phyloP scores from a whole-genome alignment of 768 basidiomycete species.

The Tulasnella sp. region DNA sequence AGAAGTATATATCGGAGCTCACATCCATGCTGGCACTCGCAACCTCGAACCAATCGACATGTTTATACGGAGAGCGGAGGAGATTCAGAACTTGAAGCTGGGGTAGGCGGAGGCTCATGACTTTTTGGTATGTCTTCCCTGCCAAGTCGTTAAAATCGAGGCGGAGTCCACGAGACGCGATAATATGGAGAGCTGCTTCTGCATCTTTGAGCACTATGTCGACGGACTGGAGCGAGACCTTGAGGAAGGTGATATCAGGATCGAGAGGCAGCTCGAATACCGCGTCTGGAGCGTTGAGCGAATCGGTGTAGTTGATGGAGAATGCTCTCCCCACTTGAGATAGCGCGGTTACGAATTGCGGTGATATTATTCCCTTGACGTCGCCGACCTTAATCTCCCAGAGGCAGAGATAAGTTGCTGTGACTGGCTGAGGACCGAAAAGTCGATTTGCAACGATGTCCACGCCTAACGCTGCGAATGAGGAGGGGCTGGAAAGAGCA shows the following conservation, averaged over 20 bases:
- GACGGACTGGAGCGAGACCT: slow-evolving; percentile 52
- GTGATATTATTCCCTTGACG: slow-evolving; percentile 54
- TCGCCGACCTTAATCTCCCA: slow-evolving; percentile 83
- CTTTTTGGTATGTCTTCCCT: slow-evolving; percentile 59
- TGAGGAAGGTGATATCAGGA: slow-evolving; percentile 89
- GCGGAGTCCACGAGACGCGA: slow-evolving; percentile 55
- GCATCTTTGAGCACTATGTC: slow-evolving; percentile 56
- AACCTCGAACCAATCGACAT: slow-evolving; percentile 61
- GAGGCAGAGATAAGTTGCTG: slow-evolving; percentile 82
- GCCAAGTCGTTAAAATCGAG: slow-evolving; percentile 74
- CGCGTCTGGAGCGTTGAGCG: slow-evolving; percentile 72
- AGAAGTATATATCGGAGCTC: slow-evolving; percentile 64
- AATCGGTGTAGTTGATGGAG: slow-evolving; percentile 65
- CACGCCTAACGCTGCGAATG: slow-evolving; percentile 47
- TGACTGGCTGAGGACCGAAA: slow-evolving; percentile 83
- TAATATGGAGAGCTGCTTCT: slow-evolving; percentile 51
- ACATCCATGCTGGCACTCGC: slow-evolving; percentile 51
- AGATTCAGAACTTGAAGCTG: slow-evolving; percentile 49
- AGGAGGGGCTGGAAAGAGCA: not conserved
- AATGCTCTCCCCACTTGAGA: slow-evolving; percentile 55
- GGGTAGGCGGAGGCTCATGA: slow-evolving; percentile 58
- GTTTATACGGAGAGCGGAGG: slow-evolving; percentile 33
- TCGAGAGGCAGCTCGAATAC: slow-evolving; percentile 59
- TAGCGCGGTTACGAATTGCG: slow-evolving; percentile 51
- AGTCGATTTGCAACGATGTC: slow-evolving; percentile 79